phyloP scores from a whole-genome alignment of 345 rosid species.

The Sonneratia alba region DNA sequence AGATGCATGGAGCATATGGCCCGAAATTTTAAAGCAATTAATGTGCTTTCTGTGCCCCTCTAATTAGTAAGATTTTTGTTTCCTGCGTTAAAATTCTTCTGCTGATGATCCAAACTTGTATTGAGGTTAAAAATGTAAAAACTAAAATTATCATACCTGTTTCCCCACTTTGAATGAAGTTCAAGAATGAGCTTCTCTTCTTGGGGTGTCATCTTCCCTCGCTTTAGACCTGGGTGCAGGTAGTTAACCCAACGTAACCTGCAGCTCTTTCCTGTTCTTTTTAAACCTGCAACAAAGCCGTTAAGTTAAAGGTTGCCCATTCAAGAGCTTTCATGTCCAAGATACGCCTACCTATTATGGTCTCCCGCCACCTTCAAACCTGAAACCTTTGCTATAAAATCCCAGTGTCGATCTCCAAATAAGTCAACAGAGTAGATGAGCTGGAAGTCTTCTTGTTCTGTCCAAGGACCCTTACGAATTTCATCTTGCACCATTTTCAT shows the following conservation, averaged over 20 bases:
- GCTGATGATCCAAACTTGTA: neutral
- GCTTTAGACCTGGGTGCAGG: constrained; percentile 94
- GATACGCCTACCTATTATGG: constrained; percentile 61
- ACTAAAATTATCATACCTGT: constrained; percentile 45
- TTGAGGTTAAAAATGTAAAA: neutral
- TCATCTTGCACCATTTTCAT: constrained; percentile 64
- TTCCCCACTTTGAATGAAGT: constrained; percentile 94
- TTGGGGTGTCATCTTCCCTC: constrained; percentile 88
- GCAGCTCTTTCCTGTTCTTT: constrained; percentile 99
- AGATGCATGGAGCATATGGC: neutral
- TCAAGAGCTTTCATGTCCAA: constrained; percentile 41
- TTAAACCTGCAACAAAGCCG: constrained; percentile 94
- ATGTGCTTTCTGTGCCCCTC: too few species aligned
- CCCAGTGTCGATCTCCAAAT: constrained; percentile 97
- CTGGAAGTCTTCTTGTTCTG: constrained; percentile 84
- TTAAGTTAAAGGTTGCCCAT: constrained; percentile 50
- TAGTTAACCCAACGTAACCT: constrained; percentile 99
- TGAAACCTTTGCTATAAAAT: constrained; percentile 96
- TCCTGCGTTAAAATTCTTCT: neutral
- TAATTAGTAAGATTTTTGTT: neutral
- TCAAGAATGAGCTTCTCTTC: constrained; percentile 90
- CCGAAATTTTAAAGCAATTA: too few species aligned
- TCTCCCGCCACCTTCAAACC: constrained; percentile 99
- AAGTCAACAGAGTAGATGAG: constrained; percentile 84
- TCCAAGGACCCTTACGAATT: constrained; percentile 91